Evolutionary conservation across 495 filamentous ascomycete species (phyloP).

Genomic region (Aspergillus biplanus): DNA sequence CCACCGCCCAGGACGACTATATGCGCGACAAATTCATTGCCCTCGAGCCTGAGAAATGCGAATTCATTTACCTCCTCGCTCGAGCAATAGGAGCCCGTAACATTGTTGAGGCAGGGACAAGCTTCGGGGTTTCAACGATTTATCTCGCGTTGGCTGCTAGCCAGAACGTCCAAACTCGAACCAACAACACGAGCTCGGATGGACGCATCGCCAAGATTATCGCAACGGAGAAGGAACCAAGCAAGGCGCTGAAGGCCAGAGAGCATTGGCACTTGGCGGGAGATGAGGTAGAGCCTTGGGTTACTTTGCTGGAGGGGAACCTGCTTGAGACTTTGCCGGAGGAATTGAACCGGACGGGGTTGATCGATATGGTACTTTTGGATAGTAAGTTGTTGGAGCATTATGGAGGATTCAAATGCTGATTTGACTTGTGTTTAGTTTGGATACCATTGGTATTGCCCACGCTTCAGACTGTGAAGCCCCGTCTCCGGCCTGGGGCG

Average conservation of each 20-base stretch:
- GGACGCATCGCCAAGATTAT: constrained; percentile 48
- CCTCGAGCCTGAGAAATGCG: constrained; percentile 57
- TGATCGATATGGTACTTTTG: constrained; percentile 58
- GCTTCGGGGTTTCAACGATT: constrained; percentile 63
- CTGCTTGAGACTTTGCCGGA: constrained; percentile 52
- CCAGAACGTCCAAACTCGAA: constrained; percentile 23
- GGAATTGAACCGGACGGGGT: constrained; percentile 33
- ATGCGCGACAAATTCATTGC: constrained; percentile 60
- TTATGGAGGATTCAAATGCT: background rate
- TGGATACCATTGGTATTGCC: constrained; percentile 58
- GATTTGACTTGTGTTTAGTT: constrained; percentile 36
- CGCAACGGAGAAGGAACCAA: constrained; percentile 59
- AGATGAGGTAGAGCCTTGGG: constrained; percentile 41
- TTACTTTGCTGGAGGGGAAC: constrained; percentile 61
- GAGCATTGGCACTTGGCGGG: constrained; percentile 54
- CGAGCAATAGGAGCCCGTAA: constrained; percentile 48
- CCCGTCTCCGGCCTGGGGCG: constrained; percentile 47
- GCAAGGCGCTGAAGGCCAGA: constrained; percentile 49
- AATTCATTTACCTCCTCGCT: constrained; percentile 55
- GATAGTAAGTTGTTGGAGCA: constrained; percentile 50
- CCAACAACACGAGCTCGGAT: background rate
- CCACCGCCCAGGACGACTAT: constrained; percentile 26
- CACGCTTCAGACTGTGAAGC: constrained; percentile 50
- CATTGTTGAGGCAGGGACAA: constrained; percentile 61
- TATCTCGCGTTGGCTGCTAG: constrained; percentile 60